Evolutionary conservation across 2,329 filamentous ascomycete species (phyloP).

Genomic region (Botryotinia globosa): DNA sequence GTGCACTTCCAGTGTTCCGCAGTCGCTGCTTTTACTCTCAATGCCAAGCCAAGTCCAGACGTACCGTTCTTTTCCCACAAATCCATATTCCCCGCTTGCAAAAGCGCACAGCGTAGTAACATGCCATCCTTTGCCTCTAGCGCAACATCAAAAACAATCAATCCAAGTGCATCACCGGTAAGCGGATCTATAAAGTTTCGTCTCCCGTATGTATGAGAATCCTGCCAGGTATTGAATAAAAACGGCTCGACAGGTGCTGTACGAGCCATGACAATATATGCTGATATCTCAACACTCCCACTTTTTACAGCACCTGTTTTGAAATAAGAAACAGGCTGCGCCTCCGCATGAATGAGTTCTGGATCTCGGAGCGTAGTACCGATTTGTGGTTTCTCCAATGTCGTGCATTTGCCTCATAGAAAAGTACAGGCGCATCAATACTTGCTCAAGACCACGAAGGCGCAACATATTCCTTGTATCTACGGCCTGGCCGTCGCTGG

Average conservation of each 20-base stretch:
- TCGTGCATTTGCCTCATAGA: not conserved
- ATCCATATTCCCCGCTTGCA: not conserved
- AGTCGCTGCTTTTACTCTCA: not conserved
- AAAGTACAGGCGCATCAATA: not conserved
- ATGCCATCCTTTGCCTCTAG: not conserved
- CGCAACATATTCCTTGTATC: not conserved
- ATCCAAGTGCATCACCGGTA: not conserved
- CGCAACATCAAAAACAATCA: not conserved
- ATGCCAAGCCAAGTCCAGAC: not conserved
- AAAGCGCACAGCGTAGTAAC: not conserved
- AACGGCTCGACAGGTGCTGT: not conserved
- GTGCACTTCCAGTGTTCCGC: not conserved
- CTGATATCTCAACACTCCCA: not conserved
- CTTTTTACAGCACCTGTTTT: not conserved
- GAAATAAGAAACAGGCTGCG: not conserved
- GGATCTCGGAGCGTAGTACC: not conserved
- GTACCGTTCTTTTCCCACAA: not conserved
- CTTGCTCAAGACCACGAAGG: not conserved
- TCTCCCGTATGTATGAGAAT: not conserved
- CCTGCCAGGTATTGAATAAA: not conserved
- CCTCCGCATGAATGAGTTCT: not conserved
- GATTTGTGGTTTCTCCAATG: conserved; percentile 4
- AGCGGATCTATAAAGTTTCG: not conserved
- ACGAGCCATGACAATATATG: not conserved
- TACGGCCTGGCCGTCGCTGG: not conserved